Evolutionary conservation across 257 asterid species (phyloP), one percentile per base, ranked within the genome.

Genomic region (Hygrophila difformis): DNA sequence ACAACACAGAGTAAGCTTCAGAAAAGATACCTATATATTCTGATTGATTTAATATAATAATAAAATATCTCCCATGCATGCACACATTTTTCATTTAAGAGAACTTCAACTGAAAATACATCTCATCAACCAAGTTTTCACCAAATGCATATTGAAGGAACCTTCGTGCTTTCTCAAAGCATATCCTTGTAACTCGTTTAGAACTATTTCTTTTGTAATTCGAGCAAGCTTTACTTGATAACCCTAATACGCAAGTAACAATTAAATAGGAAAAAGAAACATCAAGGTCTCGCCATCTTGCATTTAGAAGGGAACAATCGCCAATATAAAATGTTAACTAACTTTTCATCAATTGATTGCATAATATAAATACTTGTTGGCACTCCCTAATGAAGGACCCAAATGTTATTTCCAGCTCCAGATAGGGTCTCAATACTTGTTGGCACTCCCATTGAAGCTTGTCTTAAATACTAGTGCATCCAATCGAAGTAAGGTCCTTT

Each of bases 361-460:
- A n/a, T n/a, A n/a, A n/a, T n/a, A n/a, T n/a, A n/a, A n/a, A n/a
- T n/a, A n/a, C n/a, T n/a, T n/a, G n/a, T n/a, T n/a, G n/a, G n/a
- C n/a, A n/a, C n/a, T 86, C 97, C 79, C 99, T 74, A 44, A 92
- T 75, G 39, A 70, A 92, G 85, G 54, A 92, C 97, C 99, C 99
- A 92, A 71, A 92, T 87, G 64, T 92, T 92, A 41, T 86, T 92
- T 67, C 99, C 97, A 73, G 99, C 99, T 73, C 87, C 86, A 45
- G 95, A 66, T 26, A 92, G 93, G 57, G 99, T 92, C 84, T 92
- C 93, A 67, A 92, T 92, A 57, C 97, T 86, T 47, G 65, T 66
- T 23, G 99, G 99, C 28, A 92, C 99, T 51, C 99, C 99, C 56
- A 86, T 69, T 92, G 99, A 78, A 92, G 97, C 83, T 92, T 92